These are phyloP conservation scores for Eimeria sp. DNA, from an alignment of 169 alveolate genomes.

Conservation along the genomic window DNA sequence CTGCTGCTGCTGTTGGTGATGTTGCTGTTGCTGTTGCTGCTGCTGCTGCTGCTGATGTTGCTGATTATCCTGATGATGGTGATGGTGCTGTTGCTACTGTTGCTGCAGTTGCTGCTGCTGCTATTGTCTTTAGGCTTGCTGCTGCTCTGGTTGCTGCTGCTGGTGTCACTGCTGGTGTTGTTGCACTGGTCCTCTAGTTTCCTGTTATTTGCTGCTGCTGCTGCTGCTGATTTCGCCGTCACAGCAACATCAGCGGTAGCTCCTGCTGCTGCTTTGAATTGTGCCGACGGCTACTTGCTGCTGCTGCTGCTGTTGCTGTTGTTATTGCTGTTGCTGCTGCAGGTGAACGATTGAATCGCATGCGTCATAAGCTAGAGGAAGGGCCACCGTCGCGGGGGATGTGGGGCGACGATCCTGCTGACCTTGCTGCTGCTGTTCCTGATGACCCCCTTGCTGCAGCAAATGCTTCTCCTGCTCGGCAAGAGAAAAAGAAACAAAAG, in stretches of 20 bases:
- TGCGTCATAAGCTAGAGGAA: constrained; percentile 53
- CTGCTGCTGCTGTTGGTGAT: constrained; percentile 53
- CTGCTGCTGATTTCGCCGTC: not conserved
- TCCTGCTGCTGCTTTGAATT: too few relatives aligned
- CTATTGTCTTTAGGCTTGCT: not conserved
- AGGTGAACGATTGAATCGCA: constrained; percentile 53
- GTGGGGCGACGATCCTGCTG: constrained; percentile 53
- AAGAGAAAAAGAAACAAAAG: constrained; percentile 40
- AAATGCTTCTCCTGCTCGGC: not conserved
- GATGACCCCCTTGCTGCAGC: not conserved
- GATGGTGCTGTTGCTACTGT: constrained; percentile 21
- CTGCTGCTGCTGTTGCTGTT: constrained; percentile 24
- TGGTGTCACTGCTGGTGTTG: not conserved
- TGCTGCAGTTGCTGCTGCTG: not conserved
- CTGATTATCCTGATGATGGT: not conserved
- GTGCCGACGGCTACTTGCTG: not conserved
- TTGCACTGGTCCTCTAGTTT: not conserved
- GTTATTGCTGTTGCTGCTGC: constrained; percentile 47
- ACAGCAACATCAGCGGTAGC: too few relatives aligned
- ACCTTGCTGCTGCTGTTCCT: constrained; percentile 39
- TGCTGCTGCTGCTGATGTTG: constrained; percentile 6
- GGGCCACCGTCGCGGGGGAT: not conserved
- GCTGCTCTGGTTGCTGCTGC: not conserved
- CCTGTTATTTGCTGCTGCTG: not conserved
- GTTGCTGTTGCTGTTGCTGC: constrained; percentile 43